These are phyloP conservation scores for Phytophthora litchii DNA, from an alignment of 352 stramenopile species.

Conservation along the genomic window DNA sequence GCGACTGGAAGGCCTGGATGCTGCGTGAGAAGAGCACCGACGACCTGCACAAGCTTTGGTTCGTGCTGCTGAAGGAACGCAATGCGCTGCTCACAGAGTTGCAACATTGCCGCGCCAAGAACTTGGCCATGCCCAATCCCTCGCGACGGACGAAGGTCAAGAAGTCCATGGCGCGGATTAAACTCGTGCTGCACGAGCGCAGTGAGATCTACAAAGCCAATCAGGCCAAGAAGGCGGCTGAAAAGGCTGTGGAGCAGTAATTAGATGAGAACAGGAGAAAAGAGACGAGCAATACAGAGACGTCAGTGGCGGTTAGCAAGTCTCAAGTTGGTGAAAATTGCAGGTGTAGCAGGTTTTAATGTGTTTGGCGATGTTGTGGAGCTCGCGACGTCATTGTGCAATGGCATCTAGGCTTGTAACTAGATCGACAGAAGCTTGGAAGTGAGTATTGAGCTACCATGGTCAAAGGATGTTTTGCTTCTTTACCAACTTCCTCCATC, in stretches of 20 bases:
- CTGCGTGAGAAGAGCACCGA: conserved; percentile 97
- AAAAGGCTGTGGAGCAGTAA: conserved; percentile 39
- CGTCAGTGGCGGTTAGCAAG: too few relatives aligned
- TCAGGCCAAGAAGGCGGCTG: conserved; percentile 52
- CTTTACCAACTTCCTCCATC: conserved; percentile 25
- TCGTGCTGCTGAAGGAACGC: conserved; percentile 97
- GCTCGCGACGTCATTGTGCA: too few relatives aligned
- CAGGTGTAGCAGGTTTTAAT: too few relatives aligned
- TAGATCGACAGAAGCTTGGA: too few relatives aligned
- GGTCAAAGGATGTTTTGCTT: conserved; percentile 23
- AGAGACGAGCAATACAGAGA: conserved; percentile 16
- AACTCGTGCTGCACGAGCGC: conserved; percentile 87
- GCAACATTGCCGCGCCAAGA: conserved; percentile 76
- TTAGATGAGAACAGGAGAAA: conserved; percentile 18
- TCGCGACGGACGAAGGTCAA: conserved; percentile 83
- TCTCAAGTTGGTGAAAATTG: too few relatives aligned
- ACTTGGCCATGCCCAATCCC: conserved; percentile 79
- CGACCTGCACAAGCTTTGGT: conserved; percentile 99
- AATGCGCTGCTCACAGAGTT: conserved; percentile 97
- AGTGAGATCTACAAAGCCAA: conserved; percentile 82
- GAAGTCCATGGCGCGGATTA: conserved; percentile 89
- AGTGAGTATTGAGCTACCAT: conserved; percentile 1
- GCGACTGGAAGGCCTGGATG: conserved; percentile 96
- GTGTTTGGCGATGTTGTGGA: too few relatives aligned
- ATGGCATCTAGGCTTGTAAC: too few relatives aligned